Conservation (phyloP, 169 alveolate species). For the Cytauxzoon felis region DNA sequence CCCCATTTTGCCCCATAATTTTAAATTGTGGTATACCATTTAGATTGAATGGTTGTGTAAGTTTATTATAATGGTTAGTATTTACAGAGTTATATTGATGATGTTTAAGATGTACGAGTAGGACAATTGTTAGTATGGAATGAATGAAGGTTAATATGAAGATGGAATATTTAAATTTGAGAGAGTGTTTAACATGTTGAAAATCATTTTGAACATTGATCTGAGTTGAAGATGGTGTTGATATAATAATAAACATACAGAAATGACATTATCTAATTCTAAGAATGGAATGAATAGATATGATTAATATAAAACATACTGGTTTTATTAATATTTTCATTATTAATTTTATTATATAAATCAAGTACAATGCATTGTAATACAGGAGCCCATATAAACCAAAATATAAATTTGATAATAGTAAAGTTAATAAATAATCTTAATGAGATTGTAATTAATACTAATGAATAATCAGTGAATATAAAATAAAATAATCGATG, state of each 20-base stretch:
- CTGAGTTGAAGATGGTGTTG: neutral
- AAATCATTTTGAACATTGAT: neutral
- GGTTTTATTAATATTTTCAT: neutral
- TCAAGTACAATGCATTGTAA: slow-evolving; percentile 21
- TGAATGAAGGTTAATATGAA: neutral
- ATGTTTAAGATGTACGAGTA: too few species aligned
- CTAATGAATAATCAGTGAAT: neutral
- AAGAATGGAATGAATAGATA: too few species aligned
- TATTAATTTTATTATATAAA: neutral
- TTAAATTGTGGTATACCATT: too few species aligned
- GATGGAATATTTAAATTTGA: neutral
- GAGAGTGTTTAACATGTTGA: neutral
- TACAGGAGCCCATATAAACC: slow-evolving; percentile 52
- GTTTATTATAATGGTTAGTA: too few species aligned
- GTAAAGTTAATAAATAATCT: slow-evolving; percentile 13
- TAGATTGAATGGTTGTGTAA: too few species aligned
- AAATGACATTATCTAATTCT: too few species aligned
- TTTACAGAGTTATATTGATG: too few species aligned
- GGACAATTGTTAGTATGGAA: too few species aligned
- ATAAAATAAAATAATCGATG: slow-evolving; percentile 8
- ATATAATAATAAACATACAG: neutral
- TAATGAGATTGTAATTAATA: slow-evolving; percentile 2
- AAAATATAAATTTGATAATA: slow-evolving; percentile 11
- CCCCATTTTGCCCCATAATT: too few species aligned
- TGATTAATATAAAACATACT: neutral